Conservation (phyloP, 441 rosid species). For the Eruca vesicaria region DNA sequence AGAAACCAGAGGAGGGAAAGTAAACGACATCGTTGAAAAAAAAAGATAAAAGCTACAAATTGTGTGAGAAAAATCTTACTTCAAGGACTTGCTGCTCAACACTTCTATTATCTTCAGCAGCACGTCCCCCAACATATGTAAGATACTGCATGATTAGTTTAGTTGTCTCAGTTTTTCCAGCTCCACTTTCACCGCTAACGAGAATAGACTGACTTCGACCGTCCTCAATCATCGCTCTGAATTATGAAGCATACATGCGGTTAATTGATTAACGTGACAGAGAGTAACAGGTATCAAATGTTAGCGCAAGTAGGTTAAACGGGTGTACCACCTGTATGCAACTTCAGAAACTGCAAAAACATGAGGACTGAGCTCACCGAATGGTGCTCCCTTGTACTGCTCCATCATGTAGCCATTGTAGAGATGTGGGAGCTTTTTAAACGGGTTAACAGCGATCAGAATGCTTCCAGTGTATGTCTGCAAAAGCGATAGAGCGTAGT, state of each 20-base stretch:
- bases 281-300: background rate
- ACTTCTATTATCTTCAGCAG: background rate
- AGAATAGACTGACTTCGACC: slow-evolving; percentile 89
- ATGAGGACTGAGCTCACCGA: slow-evolving; percentile 97
- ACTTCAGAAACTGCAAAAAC: slow-evolving; percentile 98
- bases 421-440: slow-evolving; percentile 97
- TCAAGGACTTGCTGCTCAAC: background rate
- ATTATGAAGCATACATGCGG: background rate
- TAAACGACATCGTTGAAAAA: background rate
- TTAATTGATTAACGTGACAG: background rate
- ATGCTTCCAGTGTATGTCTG: slow-evolving; percentile 98
- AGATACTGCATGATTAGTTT: slow-evolving; percentile 97
- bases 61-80: background rate
- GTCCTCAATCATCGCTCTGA: slow-evolving; percentile 61
- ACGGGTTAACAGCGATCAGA: slow-evolving; percentile 94
- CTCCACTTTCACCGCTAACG: slow-evolving; percentile 99
- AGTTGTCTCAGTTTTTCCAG: slow-evolving; percentile 99
- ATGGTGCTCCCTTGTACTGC: slow-evolving; percentile 94
- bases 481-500: slow-evolving; percentile 6
- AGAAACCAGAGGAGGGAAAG: background rate
- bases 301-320: background rate
- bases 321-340: slow-evolving; percentile 71
- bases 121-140: slow-evolving; percentile 32
- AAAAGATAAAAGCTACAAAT: background rate
- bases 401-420: slow-evolving; percentile 97